Conservation (phyloP, 495 filamentous ascomycete genomes). For the Alectoria sarmentosa region DNA sequence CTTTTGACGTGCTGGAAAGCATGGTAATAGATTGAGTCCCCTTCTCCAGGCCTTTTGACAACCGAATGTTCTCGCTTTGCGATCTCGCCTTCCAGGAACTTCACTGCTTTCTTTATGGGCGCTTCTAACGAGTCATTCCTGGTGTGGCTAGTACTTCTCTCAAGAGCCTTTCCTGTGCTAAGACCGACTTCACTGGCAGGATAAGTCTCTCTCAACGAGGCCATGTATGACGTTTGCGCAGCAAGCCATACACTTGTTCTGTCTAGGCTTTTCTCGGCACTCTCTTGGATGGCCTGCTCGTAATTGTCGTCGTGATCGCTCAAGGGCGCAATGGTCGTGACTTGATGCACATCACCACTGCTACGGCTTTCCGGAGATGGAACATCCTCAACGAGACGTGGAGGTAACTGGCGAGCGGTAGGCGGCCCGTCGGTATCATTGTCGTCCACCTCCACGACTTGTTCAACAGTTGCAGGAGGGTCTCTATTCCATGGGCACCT, state of each 20-base stretch:
- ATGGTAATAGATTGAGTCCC: conserved; percentile 83
- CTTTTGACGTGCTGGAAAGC: conserved; percentile 70
- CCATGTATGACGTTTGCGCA: conserved; percentile 69
- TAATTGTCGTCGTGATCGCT: conserved; percentile 67
- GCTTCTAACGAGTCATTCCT: conserved; percentile 30
- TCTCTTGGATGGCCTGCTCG: conserved; percentile 55
- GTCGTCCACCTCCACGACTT: conserved; percentile 54
- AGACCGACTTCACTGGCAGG: conserved; percentile 43
- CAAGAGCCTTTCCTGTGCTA: conserved; percentile 30
- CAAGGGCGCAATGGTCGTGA: conserved; percentile 19
- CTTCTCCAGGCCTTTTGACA: conserved; percentile 33
- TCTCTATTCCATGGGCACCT: conserved; percentile 59
- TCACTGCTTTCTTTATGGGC: conserved; percentile 64
- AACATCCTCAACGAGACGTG: background rate
- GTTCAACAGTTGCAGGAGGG: conserved; percentile 53
- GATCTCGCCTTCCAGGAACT: conserved; percentile 56
- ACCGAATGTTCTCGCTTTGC: conserved; percentile 31
- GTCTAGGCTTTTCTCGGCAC: conserved; percentile 60
- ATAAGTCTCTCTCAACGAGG: conserved; percentile 60
- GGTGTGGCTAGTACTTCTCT: conserved; percentile 27
- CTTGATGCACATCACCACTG: conserved; percentile 2
- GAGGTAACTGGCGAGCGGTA: conserved; percentile 47
- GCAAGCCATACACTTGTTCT: conserved; percentile 75
- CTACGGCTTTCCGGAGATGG: background rate
- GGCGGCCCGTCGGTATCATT: conserved; percentile 54